Conservation (phyloP, 108 stramenopile genomes). For the Nannochloropsis granulata region DNA sequence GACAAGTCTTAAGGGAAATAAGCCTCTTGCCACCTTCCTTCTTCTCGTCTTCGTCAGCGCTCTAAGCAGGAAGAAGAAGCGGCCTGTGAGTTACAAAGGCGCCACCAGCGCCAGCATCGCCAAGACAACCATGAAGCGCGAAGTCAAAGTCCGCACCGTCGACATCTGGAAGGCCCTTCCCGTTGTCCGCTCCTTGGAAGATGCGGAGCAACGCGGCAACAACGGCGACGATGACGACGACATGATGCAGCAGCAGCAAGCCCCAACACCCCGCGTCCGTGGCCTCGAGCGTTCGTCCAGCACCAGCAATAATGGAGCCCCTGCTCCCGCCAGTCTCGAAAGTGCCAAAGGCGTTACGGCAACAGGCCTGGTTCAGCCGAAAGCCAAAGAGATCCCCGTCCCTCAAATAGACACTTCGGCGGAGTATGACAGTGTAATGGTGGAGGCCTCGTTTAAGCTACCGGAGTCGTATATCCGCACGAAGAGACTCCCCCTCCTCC, state of each 20-base stretch:
- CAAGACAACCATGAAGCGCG: neutral
- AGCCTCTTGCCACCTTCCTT: no score
- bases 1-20: no score
- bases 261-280: neutral
- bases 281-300: neutral
- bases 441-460: neutral
- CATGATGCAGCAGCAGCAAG: neutral
- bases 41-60: no score
- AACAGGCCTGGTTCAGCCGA: neutral
- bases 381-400: neutral
- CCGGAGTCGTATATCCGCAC: neutral
- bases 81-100: no score
- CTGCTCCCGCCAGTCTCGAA: no score
- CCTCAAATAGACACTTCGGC: neutral
- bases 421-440: neutral
- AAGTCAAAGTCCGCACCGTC: neutral
- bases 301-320: neutral
- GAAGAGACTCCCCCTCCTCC: neutral
- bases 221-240: neutral
- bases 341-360: no score
- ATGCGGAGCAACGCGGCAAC: neutral
- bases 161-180: neutral
- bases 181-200: neutral
- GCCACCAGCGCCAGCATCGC: no score
- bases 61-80: no score